Percentiles rank a stretch among this genome's conserved stretches.
Evolutionary conservation across 202 grass and related monocot species (phyloP).

Genomic region (Eragrostis tef): DNA sequence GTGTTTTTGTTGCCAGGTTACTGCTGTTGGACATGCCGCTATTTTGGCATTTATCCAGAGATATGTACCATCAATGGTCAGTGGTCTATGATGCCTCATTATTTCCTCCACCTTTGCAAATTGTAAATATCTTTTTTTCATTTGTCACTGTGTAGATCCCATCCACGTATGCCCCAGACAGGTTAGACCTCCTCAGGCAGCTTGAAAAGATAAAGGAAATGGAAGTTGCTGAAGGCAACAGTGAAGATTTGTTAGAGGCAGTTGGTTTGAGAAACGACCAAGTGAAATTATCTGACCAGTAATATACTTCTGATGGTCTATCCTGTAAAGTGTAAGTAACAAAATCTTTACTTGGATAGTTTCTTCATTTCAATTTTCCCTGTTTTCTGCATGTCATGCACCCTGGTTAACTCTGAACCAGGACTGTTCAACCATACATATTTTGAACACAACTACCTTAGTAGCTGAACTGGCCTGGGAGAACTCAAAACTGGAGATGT

Average conservation of each 20-base stretch:
- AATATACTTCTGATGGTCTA: constrained; percentile 41
- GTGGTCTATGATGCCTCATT: constrained; percentile 38
- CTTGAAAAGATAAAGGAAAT: constrained; percentile 95
- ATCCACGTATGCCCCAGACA: constrained; percentile 94
- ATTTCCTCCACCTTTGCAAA: neutral
- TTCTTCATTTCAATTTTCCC: constrained; percentile 29
- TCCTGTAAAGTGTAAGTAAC: constrained; percentile 57
- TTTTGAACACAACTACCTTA: too few relatives aligned
- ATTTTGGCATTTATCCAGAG: constrained; percentile 98
- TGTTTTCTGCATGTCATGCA: constrained; percentile 5
- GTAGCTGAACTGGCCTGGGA: too few relatives aligned
- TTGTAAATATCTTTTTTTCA: constrained; percentile 22
- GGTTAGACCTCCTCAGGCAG: constrained; percentile 94
- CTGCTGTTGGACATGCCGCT: constrained; percentile 97
- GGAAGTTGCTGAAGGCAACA: constrained; percentile 57
- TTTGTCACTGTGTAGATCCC: constrained; percentile 69
- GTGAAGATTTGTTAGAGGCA: constrained; percentile 52
- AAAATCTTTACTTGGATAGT: neutral
- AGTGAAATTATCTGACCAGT: constrained; percentile 49
- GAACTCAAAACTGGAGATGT: neutral
- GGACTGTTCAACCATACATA: constrained; percentile 13
- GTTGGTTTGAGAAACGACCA: constrained; percentile 47
- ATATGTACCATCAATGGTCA: constrained; percentile 95
- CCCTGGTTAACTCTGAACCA: constrained; percentile 21
- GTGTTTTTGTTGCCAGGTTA: constrained; percentile 61